A percentile compares a stretch with the other conserved stretches of the same genome.
phyloP scores from a whole-genome alignment of 306 rosid species.

The Psophocarpus tetragonolobus region DNA sequence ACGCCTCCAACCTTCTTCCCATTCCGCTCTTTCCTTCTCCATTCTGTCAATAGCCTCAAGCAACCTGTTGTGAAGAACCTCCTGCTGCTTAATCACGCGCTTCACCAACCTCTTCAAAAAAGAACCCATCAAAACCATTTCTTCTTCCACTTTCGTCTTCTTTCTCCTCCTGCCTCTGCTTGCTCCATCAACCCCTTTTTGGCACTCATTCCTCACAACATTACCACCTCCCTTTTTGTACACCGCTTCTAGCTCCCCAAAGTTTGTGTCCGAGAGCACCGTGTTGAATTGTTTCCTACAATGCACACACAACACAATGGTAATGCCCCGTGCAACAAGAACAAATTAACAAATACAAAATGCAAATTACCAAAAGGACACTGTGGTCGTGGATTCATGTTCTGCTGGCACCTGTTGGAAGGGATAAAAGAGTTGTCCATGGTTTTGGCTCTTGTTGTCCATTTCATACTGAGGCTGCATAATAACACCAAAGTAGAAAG shows the following conservation, averaged over 20 bases:
- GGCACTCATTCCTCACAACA: not conserved
- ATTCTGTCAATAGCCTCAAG: not conserved
- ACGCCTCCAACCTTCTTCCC: constrained; percentile 19
- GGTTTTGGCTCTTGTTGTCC: too few relatives aligned
- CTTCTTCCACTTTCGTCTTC: not conserved
- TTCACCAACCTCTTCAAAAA: not conserved
- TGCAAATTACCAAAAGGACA: not conserved
- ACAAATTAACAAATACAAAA: not conserved
- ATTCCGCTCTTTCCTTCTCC: not conserved
- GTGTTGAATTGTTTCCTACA: not conserved
- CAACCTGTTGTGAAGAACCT: not conserved
- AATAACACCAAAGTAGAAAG: too few relatives aligned
- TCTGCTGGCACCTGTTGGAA: too few relatives aligned
- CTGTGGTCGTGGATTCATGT: not conserved
- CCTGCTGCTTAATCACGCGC: not conserved
- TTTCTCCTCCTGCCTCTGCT: not conserved
- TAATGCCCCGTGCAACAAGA: too few relatives aligned
- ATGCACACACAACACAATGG: too few relatives aligned
- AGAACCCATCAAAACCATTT: not conserved
- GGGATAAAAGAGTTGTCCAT: too few relatives aligned
- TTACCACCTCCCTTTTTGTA: not conserved
- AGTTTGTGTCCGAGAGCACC: not conserved
- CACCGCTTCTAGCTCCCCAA: constrained; percentile 1
- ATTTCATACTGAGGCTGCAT: too few relatives aligned
- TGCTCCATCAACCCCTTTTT: not conserved